Evolutionary conservation across 2,329 filamentous ascomycete species (phyloP).

Genomic region (Trichoderma brevicompactum): DNA sequence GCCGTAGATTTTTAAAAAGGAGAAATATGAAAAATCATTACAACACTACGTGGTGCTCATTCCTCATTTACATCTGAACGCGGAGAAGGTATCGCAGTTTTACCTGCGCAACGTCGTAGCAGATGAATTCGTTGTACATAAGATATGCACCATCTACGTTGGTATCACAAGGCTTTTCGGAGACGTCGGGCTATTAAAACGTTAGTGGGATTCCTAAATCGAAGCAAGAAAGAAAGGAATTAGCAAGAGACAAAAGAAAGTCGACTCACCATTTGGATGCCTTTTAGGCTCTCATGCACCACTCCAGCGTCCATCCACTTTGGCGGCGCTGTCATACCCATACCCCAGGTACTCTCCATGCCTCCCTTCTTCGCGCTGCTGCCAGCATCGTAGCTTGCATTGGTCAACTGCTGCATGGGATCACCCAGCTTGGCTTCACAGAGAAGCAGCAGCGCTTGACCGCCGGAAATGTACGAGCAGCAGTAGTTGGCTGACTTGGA

Average conservation of each 20-base stretch:
- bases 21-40: not conserved
- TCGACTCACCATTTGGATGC: conserved; percentile 69
- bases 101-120: conserved; percentile 71
- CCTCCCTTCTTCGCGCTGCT: conserved; percentile 63
- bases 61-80: conserved; percentile 53
- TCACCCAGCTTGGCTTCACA: conserved; percentile 79
- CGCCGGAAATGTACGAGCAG: conserved; percentile 61
- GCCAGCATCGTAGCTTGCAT: conserved; percentile 65
- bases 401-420: conserved; percentile 68
- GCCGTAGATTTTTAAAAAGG: not conserved
- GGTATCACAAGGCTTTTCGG: conserved; percentile 52
- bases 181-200: conserved; percentile 53
- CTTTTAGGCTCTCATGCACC: conserved; percentile 67
- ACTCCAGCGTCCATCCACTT: conserved; percentile 76
- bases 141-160: conserved; percentile 53
- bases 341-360: conserved; percentile 70
- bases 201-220: conserved; percentile 11
- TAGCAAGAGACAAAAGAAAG: not conserved
- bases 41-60: not conserved
- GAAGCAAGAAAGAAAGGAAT: not conserved
- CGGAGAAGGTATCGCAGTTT: conserved; percentile 71
- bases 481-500: conserved; percentile 85
- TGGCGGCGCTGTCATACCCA: conserved; percentile 65
- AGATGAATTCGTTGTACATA: conserved; percentile 75
- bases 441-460: conserved; percentile 74